Percentiles rank a stretch among this genome's conserved stretches.
Conservation (phyloP, 176 grass and related monocot genomes). For the bread wheat (Triticum aestivum) region IWGSC_CS_RefSeq_v2.1 NC_057807.1:399168900-399169399, state of each 20-base stretch:
- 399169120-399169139: not conserved
- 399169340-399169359: too few species aligned
- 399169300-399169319: too few species aligned
- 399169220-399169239: too few species aligned
- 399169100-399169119: not conserved
- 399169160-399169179: not conserved
- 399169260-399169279: too few species aligned
- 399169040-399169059: not conserved
- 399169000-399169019: not conserved
- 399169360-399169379: too few species aligned
- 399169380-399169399: too few species aligned
- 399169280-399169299: too few species aligned
- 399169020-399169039: not conserved
- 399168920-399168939: slow-evolving; percentile 54
- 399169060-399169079: not conserved
- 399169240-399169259: too few species aligned
- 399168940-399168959: slow-evolving; percentile 66
- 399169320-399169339: too few species aligned
- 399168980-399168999: slow-evolving; percentile 45
- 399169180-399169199: not conserved
- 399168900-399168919: slow-evolving; percentile 33
- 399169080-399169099: not conserved
- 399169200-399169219: not conserved
- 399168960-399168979: slow-evolving; percentile 58
- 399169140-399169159: not conserved